phyloP scores from a whole-genome alignment of 495 filamentous ascomycete species.

The Pyrenopolyporus hunteri region DNA sequence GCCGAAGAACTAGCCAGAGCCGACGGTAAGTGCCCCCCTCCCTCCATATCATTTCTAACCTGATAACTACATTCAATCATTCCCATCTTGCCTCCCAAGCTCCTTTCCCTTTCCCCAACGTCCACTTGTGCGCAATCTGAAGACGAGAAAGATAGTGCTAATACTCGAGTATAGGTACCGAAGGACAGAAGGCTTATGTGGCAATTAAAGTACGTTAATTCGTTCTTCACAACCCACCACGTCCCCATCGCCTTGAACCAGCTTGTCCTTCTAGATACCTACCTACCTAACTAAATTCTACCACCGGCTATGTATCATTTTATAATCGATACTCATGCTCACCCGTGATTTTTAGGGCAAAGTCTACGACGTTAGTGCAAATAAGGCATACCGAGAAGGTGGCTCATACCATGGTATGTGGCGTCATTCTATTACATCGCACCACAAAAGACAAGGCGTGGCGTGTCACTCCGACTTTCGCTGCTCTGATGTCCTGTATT shows the following conservation, averaged over 20 bases:
- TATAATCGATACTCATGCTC: conserved; percentile 7
- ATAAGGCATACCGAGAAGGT: conserved; percentile 80
- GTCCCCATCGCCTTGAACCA: neutral
- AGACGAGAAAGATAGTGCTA: conserved; percentile 6
- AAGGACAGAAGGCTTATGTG: conserved; percentile 76
- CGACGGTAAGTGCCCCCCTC: conserved; percentile 65
- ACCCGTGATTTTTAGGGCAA: conserved; percentile 61
- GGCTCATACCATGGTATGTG: conserved; percentile 82
- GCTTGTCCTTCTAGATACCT: too few relatives aligned
- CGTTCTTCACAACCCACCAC: neutral
- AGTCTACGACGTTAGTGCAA: conserved; percentile 91
- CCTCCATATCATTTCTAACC: neutral
- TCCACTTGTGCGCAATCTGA: too few relatives aligned
- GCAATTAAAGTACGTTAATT: conserved; percentile 75
- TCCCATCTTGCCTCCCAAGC: too few relatives aligned
- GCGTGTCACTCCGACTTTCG: neutral
- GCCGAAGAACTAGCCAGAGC: conserved; percentile 76
- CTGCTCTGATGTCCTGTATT: neutral
- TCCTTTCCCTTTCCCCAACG: too few relatives aligned
- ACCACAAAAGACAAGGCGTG: neutral
- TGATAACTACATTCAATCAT: neutral
- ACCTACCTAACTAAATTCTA: too few relatives aligned
- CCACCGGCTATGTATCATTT: too few relatives aligned
- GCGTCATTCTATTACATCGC: conserved; percentile 1
- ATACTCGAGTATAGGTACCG: conserved; percentile 62